phyloP scores from a whole-genome alignment of 2,329 filamentous ascomycete genomes.

The Fusarium chuoi region DNA sequence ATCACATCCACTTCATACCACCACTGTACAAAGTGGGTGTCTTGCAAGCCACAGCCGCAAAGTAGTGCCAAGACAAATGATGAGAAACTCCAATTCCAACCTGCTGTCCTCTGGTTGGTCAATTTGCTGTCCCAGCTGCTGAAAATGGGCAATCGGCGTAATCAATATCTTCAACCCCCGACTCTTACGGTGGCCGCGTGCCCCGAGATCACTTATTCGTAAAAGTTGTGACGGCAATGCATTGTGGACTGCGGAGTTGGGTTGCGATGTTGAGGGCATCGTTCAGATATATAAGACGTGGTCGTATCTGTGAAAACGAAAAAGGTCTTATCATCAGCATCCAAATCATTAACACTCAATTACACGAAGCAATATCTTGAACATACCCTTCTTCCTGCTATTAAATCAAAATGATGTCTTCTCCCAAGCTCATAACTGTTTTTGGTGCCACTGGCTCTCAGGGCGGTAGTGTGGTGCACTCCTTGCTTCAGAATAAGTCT shows the following conservation, averaged over 20 bases:
- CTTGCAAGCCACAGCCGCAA: conserved; percentile 31
- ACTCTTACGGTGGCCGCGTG: conserved; percentile 11
- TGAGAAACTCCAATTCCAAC: conserved; percentile 28
- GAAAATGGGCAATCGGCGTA: conserved; percentile 23
- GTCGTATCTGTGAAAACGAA: neutral
- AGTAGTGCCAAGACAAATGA: conserved; percentile 11
- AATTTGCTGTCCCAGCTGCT: neutral
- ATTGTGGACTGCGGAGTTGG: conserved; percentile 20
- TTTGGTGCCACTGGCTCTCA: conserved; percentile 48
- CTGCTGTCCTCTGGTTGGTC: conserved; percentile 11
- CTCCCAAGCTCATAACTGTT: conserved; percentile 46
- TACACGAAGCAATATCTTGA: conserved; percentile 1
- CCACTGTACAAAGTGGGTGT: conserved; percentile 1
- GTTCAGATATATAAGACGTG: conserved; percentile 27
- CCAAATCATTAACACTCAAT: conserved; percentile 1
- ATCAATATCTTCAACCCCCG: conserved; percentile 16
- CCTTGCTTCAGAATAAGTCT: conserved; percentile 46
- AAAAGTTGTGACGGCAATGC: neutral
- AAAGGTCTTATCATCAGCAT: conserved; percentile 11
- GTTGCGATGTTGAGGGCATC: neutral
- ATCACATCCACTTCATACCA: conserved; percentile 21
- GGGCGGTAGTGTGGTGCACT: conserved; percentile 46
- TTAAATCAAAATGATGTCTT: conserved; percentile 33
- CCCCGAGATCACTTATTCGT: conserved; percentile 21
- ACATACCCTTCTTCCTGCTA: neutral